phyloP scores from a whole-genome alignment of 1,139 yeast genomes.

The Nakaseomyces nivariensis region DNA sequence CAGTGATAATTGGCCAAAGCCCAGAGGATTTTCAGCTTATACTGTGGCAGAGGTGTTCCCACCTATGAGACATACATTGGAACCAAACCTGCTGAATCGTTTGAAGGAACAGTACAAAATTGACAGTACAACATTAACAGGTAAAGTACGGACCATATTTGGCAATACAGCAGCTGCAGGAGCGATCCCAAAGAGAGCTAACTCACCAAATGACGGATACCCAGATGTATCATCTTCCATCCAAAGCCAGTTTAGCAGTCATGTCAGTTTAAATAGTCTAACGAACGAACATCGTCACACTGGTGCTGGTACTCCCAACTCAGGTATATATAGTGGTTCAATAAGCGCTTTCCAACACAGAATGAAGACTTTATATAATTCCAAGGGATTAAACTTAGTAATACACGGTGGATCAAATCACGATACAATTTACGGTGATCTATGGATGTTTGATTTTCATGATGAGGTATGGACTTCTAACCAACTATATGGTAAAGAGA shows the following conservation, averaged over 20 bases:
- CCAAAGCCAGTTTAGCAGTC: conserved; percentile 1
- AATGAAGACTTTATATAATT: not conserved
- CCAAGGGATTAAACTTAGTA: conserved; percentile 18
- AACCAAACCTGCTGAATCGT: conserved; percentile 11
- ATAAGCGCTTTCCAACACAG: not conserved
- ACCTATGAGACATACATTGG: conserved; percentile 9
- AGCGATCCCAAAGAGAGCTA: not conserved
- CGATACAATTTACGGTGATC: conserved; percentile 34
- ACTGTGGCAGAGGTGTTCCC: conserved; percentile 14
- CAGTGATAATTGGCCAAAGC: conserved; percentile 25
- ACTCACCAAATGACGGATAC: not conserved
- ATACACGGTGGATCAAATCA: conserved; percentile 40
- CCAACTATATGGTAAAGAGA: conserved; percentile 16
- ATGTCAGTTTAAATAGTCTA: not conserved
- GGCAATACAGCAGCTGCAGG: not conserved
- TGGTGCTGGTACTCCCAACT: not conserved
- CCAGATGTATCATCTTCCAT: not conserved
- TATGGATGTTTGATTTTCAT: conserved; percentile 40
- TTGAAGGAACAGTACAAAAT: conserved; percentile 17
- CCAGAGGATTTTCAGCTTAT: conserved; percentile 32
- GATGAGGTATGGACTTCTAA: conserved; percentile 33
- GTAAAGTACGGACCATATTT: not conserved
- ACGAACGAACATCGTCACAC: not conserved
- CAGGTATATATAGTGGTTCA: not conserved
- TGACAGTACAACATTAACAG: conserved; percentile 8